Base-by-base conservation (phyloP, 208 protist genomes). In the Trypanosoma avium region DNA sequence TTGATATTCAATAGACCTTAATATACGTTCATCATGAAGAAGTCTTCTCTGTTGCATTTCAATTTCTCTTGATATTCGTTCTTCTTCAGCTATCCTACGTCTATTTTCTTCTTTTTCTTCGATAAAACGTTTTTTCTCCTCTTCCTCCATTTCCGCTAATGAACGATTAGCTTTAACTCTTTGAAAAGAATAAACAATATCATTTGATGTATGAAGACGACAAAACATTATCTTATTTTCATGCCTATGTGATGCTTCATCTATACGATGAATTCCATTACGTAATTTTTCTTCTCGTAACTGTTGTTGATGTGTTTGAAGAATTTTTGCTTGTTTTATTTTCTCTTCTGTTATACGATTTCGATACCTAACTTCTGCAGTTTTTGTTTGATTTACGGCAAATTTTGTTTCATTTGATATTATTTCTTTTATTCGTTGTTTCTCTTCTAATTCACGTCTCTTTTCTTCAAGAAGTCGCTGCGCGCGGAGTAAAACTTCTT, bases 1-100 rank as follows among this genome's bases (percentile, higher is more conserved):
- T 54, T 47, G 59, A 30, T 56, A 47, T 33, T 65, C 32, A 30
- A 65, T 22, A 21, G 32, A 65, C 10, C 24, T 45, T n/a, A 65
- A 36, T 46, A 19, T 22, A 47, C 59, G 59, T 30, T 56, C 19
- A 48, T 65, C 59, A 45, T 46, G 47, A 54, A 65, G 30, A 56
- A 65, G 59, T 36, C 50, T 19, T 17, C 35, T 47, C 26, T 30
- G 33, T 26, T 67, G 38, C 27, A 38, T 27, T 27, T 52, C 38
- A 26, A 67, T 58, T n/a, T 67, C 61, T 17, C 36, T 47, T 9
- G 22, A 21, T 30, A 67, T 46, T 48, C 29, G 33, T 22, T 56
- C 61, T n/a, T 54, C 47, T 33, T 56, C 45, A 29, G 32, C 47
- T 12, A 47, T 30, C 24, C 19, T 65, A 40, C 24, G 46, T 5